Percentiles rank a stretch among this genome's conserved stretches.
These are phyloP conservation scores for Peniophora sp. DNA, from an alignment of 1,284 basidiomycete species.

Conservation along the genomic window DNA sequence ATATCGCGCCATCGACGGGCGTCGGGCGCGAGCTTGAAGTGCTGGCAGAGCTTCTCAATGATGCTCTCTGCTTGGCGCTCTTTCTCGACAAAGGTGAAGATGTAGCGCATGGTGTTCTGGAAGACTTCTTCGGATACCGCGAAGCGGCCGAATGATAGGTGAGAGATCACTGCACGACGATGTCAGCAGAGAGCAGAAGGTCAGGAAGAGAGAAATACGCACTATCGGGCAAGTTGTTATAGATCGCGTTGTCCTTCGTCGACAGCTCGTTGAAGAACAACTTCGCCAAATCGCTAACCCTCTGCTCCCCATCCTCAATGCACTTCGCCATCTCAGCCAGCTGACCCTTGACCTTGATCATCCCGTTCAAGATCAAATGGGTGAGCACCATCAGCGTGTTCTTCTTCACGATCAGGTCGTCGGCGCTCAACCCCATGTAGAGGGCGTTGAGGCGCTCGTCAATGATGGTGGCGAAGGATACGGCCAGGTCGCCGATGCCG, in stretches of 20 bases:
- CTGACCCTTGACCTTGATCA: slow-evolving; percentile 99
- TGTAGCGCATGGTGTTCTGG: slow-evolving; percentile 90
- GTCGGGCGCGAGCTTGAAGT: slow-evolving; percentile 85
- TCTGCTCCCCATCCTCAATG: slow-evolving; percentile 84
- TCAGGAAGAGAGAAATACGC: slow-evolving; percentile 14
- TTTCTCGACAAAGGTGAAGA: slow-evolving; percentile 97
- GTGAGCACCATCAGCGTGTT: slow-evolving; percentile 99
- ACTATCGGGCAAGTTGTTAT: slow-evolving; percentile 96
- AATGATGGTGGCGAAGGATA: slow-evolving; percentile 93
- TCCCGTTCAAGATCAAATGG: slow-evolving; percentile 94
- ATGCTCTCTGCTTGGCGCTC: slow-evolving; percentile 95
- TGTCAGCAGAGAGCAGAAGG: not conserved
- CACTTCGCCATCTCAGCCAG: slow-evolving; percentile 99
- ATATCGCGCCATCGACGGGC: slow-evolving; percentile 97
- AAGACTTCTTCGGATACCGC: slow-evolving; percentile 91
- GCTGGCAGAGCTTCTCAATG: slow-evolving; percentile 91
- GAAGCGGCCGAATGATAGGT: slow-evolving; percentile 88
- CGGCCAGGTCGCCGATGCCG: slow-evolving; percentile 93
- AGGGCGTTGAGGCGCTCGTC: slow-evolving; percentile 96
- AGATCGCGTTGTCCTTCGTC: slow-evolving; percentile 98
- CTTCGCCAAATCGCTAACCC: slow-evolving; percentile 91
- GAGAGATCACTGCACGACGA: slow-evolving; percentile 70
- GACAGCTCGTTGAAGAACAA: slow-evolving; percentile 95
- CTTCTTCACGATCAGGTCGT: slow-evolving; percentile 90
- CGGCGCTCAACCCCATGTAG: slow-evolving; percentile 89